phyloP scores from a whole-genome alignment of 2,329 filamentous ascomycete genomes.

The Verticillium alfalfae region DNA sequence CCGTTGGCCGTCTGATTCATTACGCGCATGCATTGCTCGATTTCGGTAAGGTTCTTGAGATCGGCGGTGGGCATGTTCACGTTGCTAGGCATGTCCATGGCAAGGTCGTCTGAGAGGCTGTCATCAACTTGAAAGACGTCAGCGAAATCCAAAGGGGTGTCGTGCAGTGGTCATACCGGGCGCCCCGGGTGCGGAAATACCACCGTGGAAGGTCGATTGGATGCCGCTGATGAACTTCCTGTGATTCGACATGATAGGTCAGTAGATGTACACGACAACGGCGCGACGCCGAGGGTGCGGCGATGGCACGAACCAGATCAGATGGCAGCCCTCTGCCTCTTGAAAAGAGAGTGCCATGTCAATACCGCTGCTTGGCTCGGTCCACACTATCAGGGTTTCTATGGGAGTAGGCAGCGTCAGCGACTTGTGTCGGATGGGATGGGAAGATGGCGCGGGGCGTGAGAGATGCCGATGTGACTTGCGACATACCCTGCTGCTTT shows the following conservation, averaged over 20 bases:
- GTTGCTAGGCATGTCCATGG: slow-evolving; percentile 65
- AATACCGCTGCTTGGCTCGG: slow-evolving; percentile 72
- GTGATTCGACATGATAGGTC: slow-evolving; percentile 10
- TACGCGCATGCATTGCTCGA: slow-evolving; percentile 77
- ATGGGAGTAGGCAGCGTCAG: slow-evolving; percentile 7
- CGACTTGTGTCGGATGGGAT: slow-evolving; percentile 18
- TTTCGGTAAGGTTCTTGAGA: slow-evolving; percentile 75
- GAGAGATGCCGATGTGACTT: too few relatives aligned
- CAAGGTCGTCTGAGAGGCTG: slow-evolving; percentile 76
- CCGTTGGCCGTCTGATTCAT: slow-evolving; percentile 70
- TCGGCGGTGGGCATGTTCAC: slow-evolving; percentile 74
- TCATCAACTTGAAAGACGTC: slow-evolving; percentile 55
- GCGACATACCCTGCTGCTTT: slow-evolving; percentile 80
- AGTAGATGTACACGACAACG: slow-evolving; percentile 9
- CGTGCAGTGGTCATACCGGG: slow-evolving; percentile 44
- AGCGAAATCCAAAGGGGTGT: slow-evolving; percentile 12
- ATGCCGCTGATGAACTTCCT: slow-evolving; percentile 90
- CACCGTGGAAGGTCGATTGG: slow-evolving; percentile 65
- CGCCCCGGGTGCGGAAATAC: slow-evolving; percentile 57
- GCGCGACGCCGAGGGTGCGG: neutral
- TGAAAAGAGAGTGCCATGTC: slow-evolving; percentile 99
- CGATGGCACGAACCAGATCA: slow-evolving; percentile 69
- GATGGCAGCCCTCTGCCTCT: slow-evolving; percentile 87
- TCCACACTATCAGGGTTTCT: slow-evolving; percentile 99
- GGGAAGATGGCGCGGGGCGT: slow-evolving; percentile 16